These are phyloP conservation scores for Volvariella surrecta DNA, from an alignment of 1,284 basidiomycete species.

Conservation along the genomic window DNA sequence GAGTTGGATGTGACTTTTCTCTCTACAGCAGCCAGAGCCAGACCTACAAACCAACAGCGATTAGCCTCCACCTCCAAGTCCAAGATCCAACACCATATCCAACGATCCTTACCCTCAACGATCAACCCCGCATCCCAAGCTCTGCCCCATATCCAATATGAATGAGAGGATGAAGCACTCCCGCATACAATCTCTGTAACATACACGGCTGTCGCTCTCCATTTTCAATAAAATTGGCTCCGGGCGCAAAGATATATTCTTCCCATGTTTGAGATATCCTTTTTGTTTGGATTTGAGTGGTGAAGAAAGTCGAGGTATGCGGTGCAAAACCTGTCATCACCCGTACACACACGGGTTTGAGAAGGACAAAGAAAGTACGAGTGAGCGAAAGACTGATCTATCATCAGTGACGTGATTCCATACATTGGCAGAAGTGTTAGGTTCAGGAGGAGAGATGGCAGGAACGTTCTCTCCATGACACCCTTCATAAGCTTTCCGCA, in stretches of 20 bases:
- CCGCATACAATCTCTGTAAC: slow-evolving; percentile 50
- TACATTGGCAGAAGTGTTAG: slow-evolving; percentile 36
- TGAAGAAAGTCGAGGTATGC: slow-evolving; percentile 54
- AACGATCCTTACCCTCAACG: slow-evolving; percentile 58
- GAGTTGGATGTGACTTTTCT: slow-evolving; percentile 7
- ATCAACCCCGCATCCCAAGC: slow-evolving; percentile 51
- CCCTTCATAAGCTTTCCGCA: slow-evolving; percentile 33
- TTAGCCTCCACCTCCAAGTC: neutral
- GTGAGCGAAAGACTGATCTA: slow-evolving; percentile 23
- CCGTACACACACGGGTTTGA: too few species aligned
- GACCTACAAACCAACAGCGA: slow-evolving; percentile 16
- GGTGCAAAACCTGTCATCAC: slow-evolving; percentile 39
- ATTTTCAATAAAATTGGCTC: slow-evolving; percentile 32
- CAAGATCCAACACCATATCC: slow-evolving; percentile 4
- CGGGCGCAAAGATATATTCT: slow-evolving; percentile 46
- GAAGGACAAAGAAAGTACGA: neutral
- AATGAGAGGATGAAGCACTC: slow-evolving; percentile 58
- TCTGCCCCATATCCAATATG: slow-evolving; percentile 58
- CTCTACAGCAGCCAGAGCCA: slow-evolving; percentile 36
- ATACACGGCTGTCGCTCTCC: slow-evolving; percentile 38
- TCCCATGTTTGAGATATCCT: slow-evolving; percentile 37
- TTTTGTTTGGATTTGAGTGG: slow-evolving; percentile 30
- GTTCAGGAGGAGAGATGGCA: slow-evolving; percentile 30
- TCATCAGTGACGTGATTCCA: slow-evolving; percentile 40
- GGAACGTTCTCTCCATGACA: slow-evolving; percentile 31